Conservation (phyloP, 176 grass and related monocot species). For the Musa beccarii region DNA sequence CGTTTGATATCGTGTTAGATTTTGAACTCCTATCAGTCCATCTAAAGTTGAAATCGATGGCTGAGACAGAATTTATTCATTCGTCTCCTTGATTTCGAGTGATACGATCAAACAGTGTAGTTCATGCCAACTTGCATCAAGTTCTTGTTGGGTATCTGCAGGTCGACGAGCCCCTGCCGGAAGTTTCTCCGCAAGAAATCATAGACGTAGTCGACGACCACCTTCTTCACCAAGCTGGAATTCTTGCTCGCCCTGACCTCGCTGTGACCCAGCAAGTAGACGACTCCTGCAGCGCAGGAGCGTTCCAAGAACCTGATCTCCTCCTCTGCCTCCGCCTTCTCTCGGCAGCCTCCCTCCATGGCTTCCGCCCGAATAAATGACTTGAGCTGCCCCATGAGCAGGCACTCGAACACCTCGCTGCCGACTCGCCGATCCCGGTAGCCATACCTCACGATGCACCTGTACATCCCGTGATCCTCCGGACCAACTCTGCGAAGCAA, state of each 20-base stretch:
- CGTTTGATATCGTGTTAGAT: no score
- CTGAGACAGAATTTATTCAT: no score
- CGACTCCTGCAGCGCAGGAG: conserved; percentile 22
- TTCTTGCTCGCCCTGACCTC: conserved; percentile 7
- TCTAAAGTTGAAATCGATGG: no score
- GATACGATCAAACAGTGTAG: conserved; percentile 25
- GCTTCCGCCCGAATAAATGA: conserved; percentile 47
- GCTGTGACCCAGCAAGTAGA: conserved; percentile 31
- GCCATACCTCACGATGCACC: conserved; percentile 57
- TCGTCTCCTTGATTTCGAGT: no score
- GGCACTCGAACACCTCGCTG: conserved; percentile 41
- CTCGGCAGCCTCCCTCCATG: not conserved
- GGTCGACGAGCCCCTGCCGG: conserved; percentile 36
- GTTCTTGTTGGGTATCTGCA: conserved; percentile 46
- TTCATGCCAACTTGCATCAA: conserved; percentile 41
- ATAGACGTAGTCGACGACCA: conserved; percentile 35
- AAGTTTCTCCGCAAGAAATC: conserved; percentile 43
- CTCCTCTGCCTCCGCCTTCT: conserved; percentile 1
- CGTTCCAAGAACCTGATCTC: conserved; percentile 34
- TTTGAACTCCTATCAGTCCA: no score
- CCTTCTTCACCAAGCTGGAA: conserved; percentile 28
- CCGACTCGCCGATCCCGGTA: conserved; percentile 43
- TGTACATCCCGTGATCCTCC: conserved; percentile 40
- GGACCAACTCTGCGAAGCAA: conserved; percentile 43
- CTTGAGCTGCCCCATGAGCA: conserved; percentile 53